Evolutionary conservation across 1,284 basidiomycete species (phyloP).

Genomic region (Papiliotrema fonsecae): DNA sequence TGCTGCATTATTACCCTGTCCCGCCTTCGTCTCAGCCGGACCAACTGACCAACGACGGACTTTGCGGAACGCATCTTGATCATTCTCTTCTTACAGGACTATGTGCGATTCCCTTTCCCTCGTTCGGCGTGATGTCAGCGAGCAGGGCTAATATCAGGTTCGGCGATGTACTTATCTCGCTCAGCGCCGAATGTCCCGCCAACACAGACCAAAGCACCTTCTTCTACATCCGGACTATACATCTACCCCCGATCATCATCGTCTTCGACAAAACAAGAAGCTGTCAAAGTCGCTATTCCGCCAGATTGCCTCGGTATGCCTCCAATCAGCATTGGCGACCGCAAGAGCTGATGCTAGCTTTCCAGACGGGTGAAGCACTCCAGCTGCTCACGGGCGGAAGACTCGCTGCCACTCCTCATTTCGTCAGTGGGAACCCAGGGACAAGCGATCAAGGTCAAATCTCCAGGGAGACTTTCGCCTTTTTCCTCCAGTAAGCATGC

Average conservation of each 20-base stretch:
- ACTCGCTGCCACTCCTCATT: conserved; percentile 82
- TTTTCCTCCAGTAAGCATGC: conserved; percentile 70
- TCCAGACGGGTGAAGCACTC: conserved; percentile 90
- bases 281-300: conserved; percentile 79
- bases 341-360: conserved; percentile 55
- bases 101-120: conserved; percentile 49
- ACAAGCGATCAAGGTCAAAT: conserved; percentile 40
- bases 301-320: conserved; percentile 46
- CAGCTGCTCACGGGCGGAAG: conserved; percentile 68
- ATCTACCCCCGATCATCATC: conserved; percentile 63
- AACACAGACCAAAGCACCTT: conserved; percentile 62
- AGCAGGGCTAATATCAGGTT: conserved; percentile 24
- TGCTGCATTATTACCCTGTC: conserved; percentile 84
- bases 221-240: conserved; percentile 73
- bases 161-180: conserved; percentile 67
- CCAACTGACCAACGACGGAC: conserved; percentile 67
- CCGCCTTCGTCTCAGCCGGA: neutral
- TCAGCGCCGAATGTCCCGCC: conserved; percentile 33
- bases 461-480: conserved; percentile 73
- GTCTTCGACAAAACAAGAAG: conserved; percentile 4
- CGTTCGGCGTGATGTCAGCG: neutral
- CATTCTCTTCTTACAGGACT: conserved; percentile 84
- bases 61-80: conserved; percentile 59
- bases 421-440: conserved; percentile 56
- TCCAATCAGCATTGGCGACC: neutral